Evolutionary conservation across 331 rosid genomes (phyloP), one percentile per base, ranked within the genome.

Genomic region (Ulmus americana): DNA sequence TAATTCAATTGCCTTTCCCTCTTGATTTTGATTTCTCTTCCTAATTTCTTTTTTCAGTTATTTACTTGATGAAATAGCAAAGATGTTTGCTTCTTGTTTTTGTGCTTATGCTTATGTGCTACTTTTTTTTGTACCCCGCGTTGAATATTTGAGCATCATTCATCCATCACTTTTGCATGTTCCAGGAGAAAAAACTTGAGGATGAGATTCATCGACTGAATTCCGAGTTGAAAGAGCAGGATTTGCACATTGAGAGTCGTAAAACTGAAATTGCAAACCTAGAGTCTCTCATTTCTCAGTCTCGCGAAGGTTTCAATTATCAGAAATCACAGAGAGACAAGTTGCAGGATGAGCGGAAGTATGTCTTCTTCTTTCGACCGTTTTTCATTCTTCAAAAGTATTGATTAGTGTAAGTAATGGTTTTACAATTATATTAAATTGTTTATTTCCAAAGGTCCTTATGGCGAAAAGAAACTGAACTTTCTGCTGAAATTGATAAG

Each of bases 401-500:
- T 28, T 28, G 35, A 28, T 28, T 0, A 28, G 35, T 28, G 35
- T 28, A 28, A 28, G 35, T 28, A 28, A 28, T 28, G 18, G 12
- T 16, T 11, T 41, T 39, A 52, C 48, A 28, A 28, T 58, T 39
- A 43, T 49, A 43, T 70, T 71, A 51, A 68, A 20, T 59, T 67
- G 59, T 72, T 56, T 48, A 52, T 15, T 42, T 48, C 4, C 15
- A 46, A 67, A 92, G 98, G 95, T 72, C 83, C 66, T 76, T 87
- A 35, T 92, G 98, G 98, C 76, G 56, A 72, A 78, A 73, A 71
- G 98, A 92, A 74, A 89, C 80, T 62, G 83, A 70, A 70, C 86
- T 92, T 77, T 71, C 84, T 72, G 78, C 95, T 85, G 95, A 83
- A 85, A 89, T 92, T 79, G 90, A 89, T 77, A 92, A 85, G 82